Conservation (phyloP, 2,329 filamentous ascomycete species). For the Diaporthe destruens region DNA sequence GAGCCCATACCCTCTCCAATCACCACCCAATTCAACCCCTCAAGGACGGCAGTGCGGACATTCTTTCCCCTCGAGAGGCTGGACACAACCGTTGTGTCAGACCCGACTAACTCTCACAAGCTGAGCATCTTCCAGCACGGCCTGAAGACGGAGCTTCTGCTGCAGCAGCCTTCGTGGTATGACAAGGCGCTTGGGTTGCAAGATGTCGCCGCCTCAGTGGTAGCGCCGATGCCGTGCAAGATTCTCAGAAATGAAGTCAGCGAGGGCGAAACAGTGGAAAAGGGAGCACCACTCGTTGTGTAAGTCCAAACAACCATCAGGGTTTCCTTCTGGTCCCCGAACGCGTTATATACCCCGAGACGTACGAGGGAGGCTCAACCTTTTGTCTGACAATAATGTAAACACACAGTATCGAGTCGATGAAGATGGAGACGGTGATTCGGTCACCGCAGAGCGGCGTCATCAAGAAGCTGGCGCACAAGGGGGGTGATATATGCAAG, state of each 20-base stretch:
- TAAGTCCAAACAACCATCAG: constrained; percentile 56
- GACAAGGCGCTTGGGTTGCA: constrained; percentile 88
- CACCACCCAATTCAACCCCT: constrained; percentile 41
- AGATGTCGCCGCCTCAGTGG: constrained; percentile 83
- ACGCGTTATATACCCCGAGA: too few relatives aligned
- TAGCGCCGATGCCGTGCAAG: constrained; percentile 98
- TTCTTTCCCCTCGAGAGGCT: constrained; percentile 88
- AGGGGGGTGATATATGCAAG: constrained; percentile 73
- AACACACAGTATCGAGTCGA: constrained; percentile 76
- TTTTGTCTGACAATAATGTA: not conserved
- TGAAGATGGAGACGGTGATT: constrained; percentile 92
- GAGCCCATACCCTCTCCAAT: constrained; percentile 51
- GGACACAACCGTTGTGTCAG: constrained; percentile 80
- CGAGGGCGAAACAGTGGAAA: constrained; percentile 85
- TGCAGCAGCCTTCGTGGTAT: constrained; percentile 80
- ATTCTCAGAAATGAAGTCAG: constrained; percentile 89
- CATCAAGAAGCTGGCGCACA: constrained; percentile 79
- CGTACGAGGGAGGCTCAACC: too few relatives aligned
- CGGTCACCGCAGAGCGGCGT: constrained; percentile 79
- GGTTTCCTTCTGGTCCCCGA: too few relatives aligned
- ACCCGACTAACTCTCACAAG: constrained; percentile 63
- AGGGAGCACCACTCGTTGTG: constrained; percentile 89
- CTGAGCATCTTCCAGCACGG: constrained; percentile 84
- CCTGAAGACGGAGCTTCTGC: constrained; percentile 67
- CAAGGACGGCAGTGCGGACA: constrained; percentile 66